These are phyloP conservation scores for Acephala macrosclerotiorum DNA, from an alignment of 2,329 filamentous ascomycete genomes.

Conservation along the genomic window DNA sequence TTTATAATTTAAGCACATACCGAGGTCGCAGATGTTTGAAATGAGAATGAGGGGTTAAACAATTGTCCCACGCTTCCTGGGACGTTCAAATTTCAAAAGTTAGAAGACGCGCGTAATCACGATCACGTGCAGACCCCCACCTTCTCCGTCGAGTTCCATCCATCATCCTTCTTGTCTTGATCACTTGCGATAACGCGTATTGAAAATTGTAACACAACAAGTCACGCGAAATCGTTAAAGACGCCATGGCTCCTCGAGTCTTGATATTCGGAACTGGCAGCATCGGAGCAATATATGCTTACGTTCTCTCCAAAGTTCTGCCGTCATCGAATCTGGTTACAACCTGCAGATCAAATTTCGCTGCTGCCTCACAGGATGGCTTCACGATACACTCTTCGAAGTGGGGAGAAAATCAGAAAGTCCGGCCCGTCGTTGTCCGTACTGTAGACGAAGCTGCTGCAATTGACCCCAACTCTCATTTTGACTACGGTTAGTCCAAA, in stretches of 20 bases:
- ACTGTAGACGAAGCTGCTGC: constrained; percentile 28
- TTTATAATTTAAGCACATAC: too few species aligned
- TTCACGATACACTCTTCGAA: constrained; percentile 34
- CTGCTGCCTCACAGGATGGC: constrained; percentile 26
- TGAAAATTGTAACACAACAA: not conserved
- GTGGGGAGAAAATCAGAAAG: constrained; percentile 26
- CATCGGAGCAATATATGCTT: constrained; percentile 44
- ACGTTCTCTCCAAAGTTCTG: constrained; percentile 40
- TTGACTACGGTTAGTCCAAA: constrained; percentile 26
- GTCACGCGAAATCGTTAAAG: too few species aligned
- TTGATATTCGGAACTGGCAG: constrained; percentile 40
- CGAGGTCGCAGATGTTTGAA: too few species aligned
- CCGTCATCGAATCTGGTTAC: constrained; percentile 39
- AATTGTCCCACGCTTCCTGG: too few species aligned
- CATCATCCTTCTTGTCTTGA: not conserved
- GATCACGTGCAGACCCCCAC: constrained; percentile 2
- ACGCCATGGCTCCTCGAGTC: constrained; percentile 16
- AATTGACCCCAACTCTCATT: constrained; percentile 18
- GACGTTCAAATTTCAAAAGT: too few species aligned
- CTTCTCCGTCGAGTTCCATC: not conserved
- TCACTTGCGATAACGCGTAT: not conserved
- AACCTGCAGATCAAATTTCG: constrained; percentile 46
- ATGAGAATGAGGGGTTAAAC: not conserved
- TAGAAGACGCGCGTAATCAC: not conserved
- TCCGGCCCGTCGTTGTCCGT: constrained; percentile 30